Conservation (phyloP, 306 rosid species). For the Castanea sativa region DNA sequence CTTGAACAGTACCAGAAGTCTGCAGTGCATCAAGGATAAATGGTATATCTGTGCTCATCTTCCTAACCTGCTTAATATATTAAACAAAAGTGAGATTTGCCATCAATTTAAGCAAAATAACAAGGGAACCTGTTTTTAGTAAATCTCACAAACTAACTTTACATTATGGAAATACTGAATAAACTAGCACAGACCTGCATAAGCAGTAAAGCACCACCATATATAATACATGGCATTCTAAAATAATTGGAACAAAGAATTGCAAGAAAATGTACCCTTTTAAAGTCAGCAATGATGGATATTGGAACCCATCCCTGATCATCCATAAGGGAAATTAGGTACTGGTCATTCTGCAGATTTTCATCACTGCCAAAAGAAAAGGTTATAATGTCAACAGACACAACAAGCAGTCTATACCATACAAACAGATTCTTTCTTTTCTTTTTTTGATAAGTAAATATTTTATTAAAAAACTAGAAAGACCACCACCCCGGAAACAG, state of each 20-base stretch:
- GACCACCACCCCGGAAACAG: too few species aligned
- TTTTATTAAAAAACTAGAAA: too few species aligned
- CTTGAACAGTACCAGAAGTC: constrained; percentile 68
- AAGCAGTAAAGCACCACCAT: neutral
- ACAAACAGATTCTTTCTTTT: neutral
- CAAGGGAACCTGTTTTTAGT: neutral
- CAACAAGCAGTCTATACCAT: constrained; percentile 3
- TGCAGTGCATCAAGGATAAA: constrained; percentile 83
- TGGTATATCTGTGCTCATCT: constrained; percentile 69
- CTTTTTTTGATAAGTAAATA: neutral
- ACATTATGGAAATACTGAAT: constrained; percentile 3
- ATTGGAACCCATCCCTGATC: constrained; percentile 92
- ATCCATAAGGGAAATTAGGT: constrained; percentile 83
- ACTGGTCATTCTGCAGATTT: constrained; percentile 76
- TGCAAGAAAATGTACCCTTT: constrained; percentile 61
- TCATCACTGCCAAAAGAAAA: constrained; percentile 78
- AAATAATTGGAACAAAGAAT: constrained; percentile 14
- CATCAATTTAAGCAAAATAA: neutral
- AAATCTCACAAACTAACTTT: constrained; percentile 16
- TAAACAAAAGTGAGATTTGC: neutral
- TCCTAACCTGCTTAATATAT: constrained; percentile 53
- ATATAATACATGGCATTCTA: neutral
- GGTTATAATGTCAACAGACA: constrained; percentile 43
- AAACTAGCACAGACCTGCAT: constrained; percentile 11
- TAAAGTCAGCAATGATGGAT: constrained; percentile 68